Conservation (phyloP, 176 grass and related monocot genomes). For the Oryza meyeriana region DNA sequence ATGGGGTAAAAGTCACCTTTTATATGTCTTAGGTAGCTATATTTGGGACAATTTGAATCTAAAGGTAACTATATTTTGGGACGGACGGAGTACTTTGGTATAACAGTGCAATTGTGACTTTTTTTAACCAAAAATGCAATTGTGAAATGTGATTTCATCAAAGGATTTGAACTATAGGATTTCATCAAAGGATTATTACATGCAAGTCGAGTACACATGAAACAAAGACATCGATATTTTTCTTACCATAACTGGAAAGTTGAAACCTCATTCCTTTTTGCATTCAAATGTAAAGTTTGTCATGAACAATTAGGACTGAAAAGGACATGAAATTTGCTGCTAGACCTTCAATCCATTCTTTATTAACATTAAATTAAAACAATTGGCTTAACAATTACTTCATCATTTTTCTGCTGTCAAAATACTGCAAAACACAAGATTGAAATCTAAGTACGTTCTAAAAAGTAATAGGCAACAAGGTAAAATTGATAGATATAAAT, state of each 20-base stretch:
- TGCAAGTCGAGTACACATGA: not conserved
- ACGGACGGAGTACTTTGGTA: not conserved
- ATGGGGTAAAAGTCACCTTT: too few species aligned
- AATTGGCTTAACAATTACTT: not conserved
- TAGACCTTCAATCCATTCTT: not conserved
- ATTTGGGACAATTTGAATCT: too few species aligned
- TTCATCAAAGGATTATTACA: not conserved
- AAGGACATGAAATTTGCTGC: not conserved
- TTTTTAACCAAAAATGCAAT: not conserved
- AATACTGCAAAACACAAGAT: not conserved
- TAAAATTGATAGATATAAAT: not conserved
- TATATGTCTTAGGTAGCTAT: too few species aligned
- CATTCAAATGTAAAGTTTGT: constrained; percentile 8
- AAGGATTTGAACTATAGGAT: not conserved
- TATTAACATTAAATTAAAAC: not conserved
- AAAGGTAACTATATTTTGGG: too few species aligned
- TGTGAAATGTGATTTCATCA: not conserved
- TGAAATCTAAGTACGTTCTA: not conserved
- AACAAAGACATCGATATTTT: not conserved
- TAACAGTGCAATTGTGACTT: not conserved
- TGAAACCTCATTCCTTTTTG: not conserved
- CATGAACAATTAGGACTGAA: not conserved
- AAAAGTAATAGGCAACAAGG: not conserved
- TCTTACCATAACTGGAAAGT: not conserved
- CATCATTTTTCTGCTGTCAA: not conserved